A percentile compares a stretch with the other conserved stretches of the same genome.
phyloP scores from a whole-genome alignment of 108 stramenopile species.

The Mediolabrus comicus region DNA sequence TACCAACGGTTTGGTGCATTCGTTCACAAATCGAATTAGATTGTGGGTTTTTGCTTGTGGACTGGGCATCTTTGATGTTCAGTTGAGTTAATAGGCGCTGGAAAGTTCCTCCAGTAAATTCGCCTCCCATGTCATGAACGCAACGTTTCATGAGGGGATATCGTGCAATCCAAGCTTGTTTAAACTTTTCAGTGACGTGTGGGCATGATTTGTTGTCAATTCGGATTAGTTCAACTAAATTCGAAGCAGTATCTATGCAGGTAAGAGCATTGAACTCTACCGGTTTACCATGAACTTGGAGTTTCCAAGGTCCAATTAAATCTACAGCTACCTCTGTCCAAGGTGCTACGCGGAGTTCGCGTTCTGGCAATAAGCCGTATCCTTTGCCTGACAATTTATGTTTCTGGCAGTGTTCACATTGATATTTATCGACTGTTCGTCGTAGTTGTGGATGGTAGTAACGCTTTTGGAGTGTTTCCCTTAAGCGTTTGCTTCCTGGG shows the following conservation, averaged over 20 bases:
- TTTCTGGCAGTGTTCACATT: background rate
- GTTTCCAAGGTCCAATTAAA: conserved; percentile 20
- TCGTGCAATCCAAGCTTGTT: conserved; percentile 40
- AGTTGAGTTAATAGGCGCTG: conserved; percentile 3
- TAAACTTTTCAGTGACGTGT: conserved; percentile 31
- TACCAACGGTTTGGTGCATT: conserved; percentile 40
- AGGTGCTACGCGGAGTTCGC: background rate
- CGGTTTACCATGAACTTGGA: background rate
- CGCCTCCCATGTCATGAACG: conserved; percentile 50
- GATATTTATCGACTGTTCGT: background rate
- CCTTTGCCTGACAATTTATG: background rate
- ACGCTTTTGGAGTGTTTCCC: background rate
- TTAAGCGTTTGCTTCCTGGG: background rate
- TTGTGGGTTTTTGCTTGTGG: conserved; percentile 46
- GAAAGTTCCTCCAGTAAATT: conserved; percentile 47
- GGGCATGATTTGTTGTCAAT: conserved; percentile 29
- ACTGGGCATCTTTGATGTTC: conserved; percentile 23
- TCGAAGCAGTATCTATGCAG: conserved; percentile 44
- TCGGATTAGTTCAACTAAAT: conserved; percentile 39
- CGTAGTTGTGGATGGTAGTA: background rate
- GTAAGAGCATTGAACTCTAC: conserved; percentile 36
- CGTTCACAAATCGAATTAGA: conserved; percentile 47
- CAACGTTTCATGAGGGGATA: conserved; percentile 38
- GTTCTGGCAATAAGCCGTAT: background rate
- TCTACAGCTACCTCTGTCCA: conserved; percentile 2